Evolutionary conservation across 345 rosid species (phyloP), one percentile per base, ranked within the genome.

Genomic region (Euphorbia peplus): DNA sequence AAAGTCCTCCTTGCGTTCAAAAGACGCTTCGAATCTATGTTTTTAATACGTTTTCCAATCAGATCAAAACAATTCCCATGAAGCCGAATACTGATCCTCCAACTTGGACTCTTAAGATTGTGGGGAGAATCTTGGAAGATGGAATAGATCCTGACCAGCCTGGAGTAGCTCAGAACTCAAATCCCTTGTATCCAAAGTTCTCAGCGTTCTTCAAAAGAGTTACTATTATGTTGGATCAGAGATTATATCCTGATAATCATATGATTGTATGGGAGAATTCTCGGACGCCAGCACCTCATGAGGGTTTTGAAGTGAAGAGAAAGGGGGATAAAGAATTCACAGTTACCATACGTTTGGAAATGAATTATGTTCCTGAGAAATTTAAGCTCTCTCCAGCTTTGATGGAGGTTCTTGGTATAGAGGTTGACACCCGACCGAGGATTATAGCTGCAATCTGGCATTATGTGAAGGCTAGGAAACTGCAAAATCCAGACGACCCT

Each of bases 381-480:
- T 95, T 76, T 72, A 95, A 95, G 89, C 95, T 95, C 54, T 91
- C 99, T 69, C 82, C 91, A 47, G 81, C 92, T 54, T 80, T 95
- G 83, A 87, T 80, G 86, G 99, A 95, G 73, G 96, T 95, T 79
- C 93, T 95, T 29, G 96, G 99, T 60, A 88, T 91, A 62, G 99
- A 95, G 73, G 99, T 91, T 60, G 99, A 91, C 66, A 91, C 95
- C 11, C 88, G 97, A 44, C 97, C 99, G 3, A 85, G 99, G 82
- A 87, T 91, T 62, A 91, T 95, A n/a, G 96, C 96, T 75, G 95
- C 95, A 30, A 84, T 95, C 71, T 95, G 99, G 99, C 99, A 95
- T 76, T 95, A 95, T 71, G 99, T 91, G 24, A 95, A 95, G 83
- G 99, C 97, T 52, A 88, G 96, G 80, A 95, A 91, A 78, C 63